Conservation (phyloP, 352 stramenopile genomes). For the Phytophthora idaei region DNA sequence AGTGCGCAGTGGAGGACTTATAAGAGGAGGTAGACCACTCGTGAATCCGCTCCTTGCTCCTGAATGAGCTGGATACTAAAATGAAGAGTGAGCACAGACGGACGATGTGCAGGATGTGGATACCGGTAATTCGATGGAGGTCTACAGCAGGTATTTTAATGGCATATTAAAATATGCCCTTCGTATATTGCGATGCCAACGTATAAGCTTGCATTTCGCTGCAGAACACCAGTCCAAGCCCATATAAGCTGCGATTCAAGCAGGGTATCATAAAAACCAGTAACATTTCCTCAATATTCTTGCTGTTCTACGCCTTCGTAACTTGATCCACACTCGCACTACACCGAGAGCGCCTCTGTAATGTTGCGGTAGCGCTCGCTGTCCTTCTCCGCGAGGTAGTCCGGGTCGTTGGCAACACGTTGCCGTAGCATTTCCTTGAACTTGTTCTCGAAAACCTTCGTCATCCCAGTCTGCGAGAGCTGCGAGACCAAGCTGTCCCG, state of each 20-base stretch:
- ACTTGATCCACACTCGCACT: not conserved
- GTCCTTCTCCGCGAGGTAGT: conserved; percentile 55
- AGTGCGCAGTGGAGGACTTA: too few relatives aligned
- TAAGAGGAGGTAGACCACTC: too few relatives aligned
- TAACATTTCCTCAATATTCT: not conserved
- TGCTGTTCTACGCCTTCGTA: not conserved
- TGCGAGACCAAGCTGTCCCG: conserved; percentile 60
- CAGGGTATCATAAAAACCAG: too few relatives aligned
- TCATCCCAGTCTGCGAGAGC: conserved; percentile 53
- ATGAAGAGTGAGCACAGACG: not conserved
- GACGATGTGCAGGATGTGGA: not conserved
- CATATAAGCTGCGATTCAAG: too few relatives aligned
- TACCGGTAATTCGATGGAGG: too few relatives aligned
- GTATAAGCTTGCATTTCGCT: too few relatives aligned
- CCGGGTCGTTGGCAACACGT: conserved; percentile 54
- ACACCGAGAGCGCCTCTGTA: conserved; percentile 40
- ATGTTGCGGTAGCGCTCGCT: conserved; percentile 67
- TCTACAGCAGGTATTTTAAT: too few relatives aligned
- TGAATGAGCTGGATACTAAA: not conserved
- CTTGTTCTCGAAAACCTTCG: conserved; percentile 54
- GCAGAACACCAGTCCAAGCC: too few relatives aligned
- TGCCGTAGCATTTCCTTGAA: conserved; percentile 68
- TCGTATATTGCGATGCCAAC: too few relatives aligned
- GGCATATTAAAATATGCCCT: too few relatives aligned
- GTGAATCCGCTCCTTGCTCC: too few relatives aligned